These are phyloP conservation scores for Xylariaceae sp. DNA, from an alignment of 2,329 filamentous ascomycete species.

Conservation along the genomic window DNA sequence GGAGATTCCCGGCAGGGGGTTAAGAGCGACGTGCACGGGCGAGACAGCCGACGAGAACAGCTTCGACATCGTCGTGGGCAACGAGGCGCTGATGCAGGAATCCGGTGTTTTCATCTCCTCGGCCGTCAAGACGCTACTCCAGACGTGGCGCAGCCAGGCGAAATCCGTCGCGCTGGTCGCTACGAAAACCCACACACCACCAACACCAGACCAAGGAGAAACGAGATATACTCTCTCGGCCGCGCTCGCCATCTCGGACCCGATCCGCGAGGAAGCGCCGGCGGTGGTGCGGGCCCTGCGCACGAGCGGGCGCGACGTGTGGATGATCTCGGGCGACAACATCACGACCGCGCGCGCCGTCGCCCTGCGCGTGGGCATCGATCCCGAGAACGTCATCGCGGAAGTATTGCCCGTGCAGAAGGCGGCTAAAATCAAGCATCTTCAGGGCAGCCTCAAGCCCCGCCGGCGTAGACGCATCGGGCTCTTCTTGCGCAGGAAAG, in stretches of 20 bases:
- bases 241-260: slow-evolving; percentile 73
- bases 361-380: slow-evolving; percentile 69
- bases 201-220: no score
- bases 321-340: slow-evolving; percentile 93
- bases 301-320: slow-evolving; percentile 64
- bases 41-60: slow-evolving; percentile 28
- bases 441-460: slow-evolving; percentile 49
- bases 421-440: slow-evolving; percentile 61
- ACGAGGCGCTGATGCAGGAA: slow-evolving; percentile 62
- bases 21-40: slow-evolving; percentile 50
- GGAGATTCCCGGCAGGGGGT: slow-evolving; percentile 66
- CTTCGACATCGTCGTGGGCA: slow-evolving; percentile 61
- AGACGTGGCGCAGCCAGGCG: slow-evolving; percentile 56
- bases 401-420: slow-evolving; percentile 84
- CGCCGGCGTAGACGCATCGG: no score
- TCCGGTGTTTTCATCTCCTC: slow-evolving; percentile 37
- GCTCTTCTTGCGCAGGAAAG: no score
- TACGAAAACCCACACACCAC: slow-evolving; percentile 27
- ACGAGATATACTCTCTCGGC: slow-evolving; percentile 51
- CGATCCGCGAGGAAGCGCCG: slow-evolving; percentile 67
- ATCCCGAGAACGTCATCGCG: slow-evolving; percentile 68
- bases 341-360: slow-evolving; percentile 77
- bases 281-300: slow-evolving; percentile 60
- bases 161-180: slow-evolving; percentile 60
- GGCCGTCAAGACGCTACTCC: slow-evolving; percentile 34